Base-by-base conservation (phyloP, 2,329 filamentous ascomycete species). In the Cordyceps sp. region DNA sequence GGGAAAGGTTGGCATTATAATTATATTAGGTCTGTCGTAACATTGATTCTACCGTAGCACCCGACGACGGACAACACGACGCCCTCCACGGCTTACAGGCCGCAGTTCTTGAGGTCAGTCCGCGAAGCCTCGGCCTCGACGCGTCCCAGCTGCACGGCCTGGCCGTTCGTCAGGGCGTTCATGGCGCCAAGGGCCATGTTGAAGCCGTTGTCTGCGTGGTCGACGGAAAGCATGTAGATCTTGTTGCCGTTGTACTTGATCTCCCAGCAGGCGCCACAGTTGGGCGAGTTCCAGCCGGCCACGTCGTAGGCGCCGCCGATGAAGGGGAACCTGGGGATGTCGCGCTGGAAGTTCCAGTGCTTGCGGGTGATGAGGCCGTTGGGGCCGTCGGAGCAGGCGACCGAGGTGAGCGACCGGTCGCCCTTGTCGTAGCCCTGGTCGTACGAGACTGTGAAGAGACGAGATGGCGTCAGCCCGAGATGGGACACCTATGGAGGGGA, bases 391-490 rank as follows among this genome's bases (percentile, higher is more conserved):
- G 71, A 78, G 66, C 78, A 83, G 37, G 73, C 50, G 30, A 84
- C 64, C 6, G 46, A 50, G 22, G 55, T 61, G 35, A 86, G 50
- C 27, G 67, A 60, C 36, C 72, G 66, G 37, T 41, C 41, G 27
- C 49, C 49, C 39, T 77, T 58, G 47, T 86, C 81, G 58, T 82
- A 90, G 47, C 66, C 72, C 15, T 58, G 55, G 56, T 86, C 80
- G 54, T 76, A 88, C 40, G 75, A 77, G 46, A 85, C 78, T 52
- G 46, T n/a, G 9, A 21, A 22, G 25, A 16, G 25, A 16, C 10
- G 10, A 10, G 9, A 7, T 7, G 7, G 12, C 14, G 25, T 16
- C 6, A 26, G 14, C 14, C 6, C 9, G 6, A 26, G 6, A 26
- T 26, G 21, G 21, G 21, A n/a, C 21, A 7, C 21, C 21, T 23